A percentile compares a stretch with the other conserved stretches of the same genome.
These are phyloP conservation scores for Carex littledalei DNA, from an alignment of 176 grass and related monocot genomes.

Conservation along the genomic window DNA sequence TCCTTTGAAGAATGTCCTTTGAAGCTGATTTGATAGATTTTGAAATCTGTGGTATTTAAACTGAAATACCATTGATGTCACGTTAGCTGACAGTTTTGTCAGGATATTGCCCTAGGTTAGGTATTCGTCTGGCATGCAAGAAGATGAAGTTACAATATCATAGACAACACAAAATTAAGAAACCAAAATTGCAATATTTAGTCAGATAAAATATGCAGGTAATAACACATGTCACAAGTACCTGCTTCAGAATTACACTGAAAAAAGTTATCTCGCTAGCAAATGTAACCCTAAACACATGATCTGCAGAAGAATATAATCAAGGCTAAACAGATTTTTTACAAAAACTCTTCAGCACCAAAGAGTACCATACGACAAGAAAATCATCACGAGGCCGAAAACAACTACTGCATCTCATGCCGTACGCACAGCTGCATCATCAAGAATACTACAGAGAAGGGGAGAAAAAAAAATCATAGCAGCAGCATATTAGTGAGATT, in stretches of 20 bases:
- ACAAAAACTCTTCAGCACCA: not conserved
- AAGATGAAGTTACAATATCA: not conserved
- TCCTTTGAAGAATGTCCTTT: too few relatives aligned
- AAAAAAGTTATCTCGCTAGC: not conserved
- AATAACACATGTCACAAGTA: not conserved
- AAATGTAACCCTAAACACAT: not conserved
- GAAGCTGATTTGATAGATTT: too few relatives aligned
- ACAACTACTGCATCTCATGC: not conserved
- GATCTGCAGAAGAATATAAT: not conserved
- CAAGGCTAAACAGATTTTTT: not conserved
- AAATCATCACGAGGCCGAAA: not conserved
- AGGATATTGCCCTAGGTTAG: too few relatives aligned
- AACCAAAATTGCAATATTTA: not conserved
- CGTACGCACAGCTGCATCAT: not conserved
- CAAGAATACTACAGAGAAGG: not conserved
- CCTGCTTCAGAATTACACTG: not conserved
- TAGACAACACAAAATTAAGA: not conserved
- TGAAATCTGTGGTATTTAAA: too few relatives aligned
- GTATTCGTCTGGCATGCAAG: too few relatives aligned
- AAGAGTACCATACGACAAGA: not conserved
- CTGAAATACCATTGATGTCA: too few relatives aligned
- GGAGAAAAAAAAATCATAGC: not conserved
- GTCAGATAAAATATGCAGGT: not conserved
- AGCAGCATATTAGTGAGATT: not conserved
- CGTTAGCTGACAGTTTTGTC: not conserved